A percentile compares a stretch with the other conserved stretches of the same genome.
These are phyloP conservation scores for Anastatica hierochuntica DNA, from an alignment of 345 rosid species.

Conservation along the genomic window DNA sequence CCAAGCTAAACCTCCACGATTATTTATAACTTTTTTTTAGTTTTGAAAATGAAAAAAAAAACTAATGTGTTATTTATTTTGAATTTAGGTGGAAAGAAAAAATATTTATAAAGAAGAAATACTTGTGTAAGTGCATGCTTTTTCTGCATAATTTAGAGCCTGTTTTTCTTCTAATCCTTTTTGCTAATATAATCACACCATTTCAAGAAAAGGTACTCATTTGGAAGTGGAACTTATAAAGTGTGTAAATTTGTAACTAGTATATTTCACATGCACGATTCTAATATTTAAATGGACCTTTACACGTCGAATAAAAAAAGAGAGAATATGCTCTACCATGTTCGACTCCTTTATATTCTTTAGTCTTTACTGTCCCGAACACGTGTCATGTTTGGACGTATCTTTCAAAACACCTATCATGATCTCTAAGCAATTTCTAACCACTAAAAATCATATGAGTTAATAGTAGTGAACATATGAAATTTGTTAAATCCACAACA, in stretches of 20 bases:
- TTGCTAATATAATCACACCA: no score
- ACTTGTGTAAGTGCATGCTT: neutral
- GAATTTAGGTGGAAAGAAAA: neutral
- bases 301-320: constrained; percentile 10
- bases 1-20: no score
- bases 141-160: neutral
- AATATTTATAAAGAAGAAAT: no score
- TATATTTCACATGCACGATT: constrained; percentile 1
- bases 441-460: constrained; percentile 10
- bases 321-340: constrained; percentile 23
- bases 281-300: neutral
- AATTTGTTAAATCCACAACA: constrained; percentile 4
- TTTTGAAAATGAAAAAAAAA: no score
- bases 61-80: no score
- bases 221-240: constrained; percentile 10
- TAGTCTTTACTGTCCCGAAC: neutral
- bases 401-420: neutral
- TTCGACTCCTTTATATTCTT: constrained; percentile 11
- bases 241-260: neutral
- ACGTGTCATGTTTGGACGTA: constrained; percentile 23
- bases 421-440: constrained; percentile 8
- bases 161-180: neutral
- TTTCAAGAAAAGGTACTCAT: neutral
- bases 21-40: no score
- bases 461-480: neutral